Base-by-base conservation (phyloP, 2,329 filamentous ascomycete genomes). In the Tolypocladium tundrense region DNA sequence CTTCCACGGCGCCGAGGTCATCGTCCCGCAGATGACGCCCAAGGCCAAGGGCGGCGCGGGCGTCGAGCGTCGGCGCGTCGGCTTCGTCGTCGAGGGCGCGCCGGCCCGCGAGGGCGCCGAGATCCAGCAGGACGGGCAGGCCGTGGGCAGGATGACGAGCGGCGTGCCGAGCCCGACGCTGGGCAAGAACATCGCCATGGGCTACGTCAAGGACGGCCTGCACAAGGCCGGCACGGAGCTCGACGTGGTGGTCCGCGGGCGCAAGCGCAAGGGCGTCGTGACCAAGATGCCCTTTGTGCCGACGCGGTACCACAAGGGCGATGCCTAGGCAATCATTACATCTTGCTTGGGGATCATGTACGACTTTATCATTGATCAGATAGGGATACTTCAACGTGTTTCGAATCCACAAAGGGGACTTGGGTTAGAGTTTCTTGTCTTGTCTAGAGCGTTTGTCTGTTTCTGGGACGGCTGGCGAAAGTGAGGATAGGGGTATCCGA, bases 181-280 rank as follows among this genome's bases (percentile, higher is more conserved):
- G 53, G 86, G 87, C 62, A 88, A 88, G 78, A 97, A 97, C 72
- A 93, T 99, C 61, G 91, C 93, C 58, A 99, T 99, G 94, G 94
- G 87, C 0, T 96, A 96, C 69, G 79, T 97, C 68, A 84, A 85
- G 73, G 85, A 89, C 62, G 90, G 90, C 0, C 75, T 87, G 70
- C 90, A 96, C 72, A 95, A 95, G 80, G 79, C 83, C 39, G 91
- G 91, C 13, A 96, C 91, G 1, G 87, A 93, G 75, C 77, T 96
- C 8, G 82, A 86, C 21, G 86, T 96, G 4, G 72, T 90, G 43
- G 87, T 96, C 2, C 79, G 92, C 56, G 91, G 91, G 24, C 89
- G 86, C 75, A 78, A 82, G 69, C 84, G 90, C 66, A 86, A 85
- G 73, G 91, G 87, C 1, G 81, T 82, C 4, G 88, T 96, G 39